Base-by-base conservation (phyloP, 139 green algal species). In the Trebouxia sp. region DNA sequence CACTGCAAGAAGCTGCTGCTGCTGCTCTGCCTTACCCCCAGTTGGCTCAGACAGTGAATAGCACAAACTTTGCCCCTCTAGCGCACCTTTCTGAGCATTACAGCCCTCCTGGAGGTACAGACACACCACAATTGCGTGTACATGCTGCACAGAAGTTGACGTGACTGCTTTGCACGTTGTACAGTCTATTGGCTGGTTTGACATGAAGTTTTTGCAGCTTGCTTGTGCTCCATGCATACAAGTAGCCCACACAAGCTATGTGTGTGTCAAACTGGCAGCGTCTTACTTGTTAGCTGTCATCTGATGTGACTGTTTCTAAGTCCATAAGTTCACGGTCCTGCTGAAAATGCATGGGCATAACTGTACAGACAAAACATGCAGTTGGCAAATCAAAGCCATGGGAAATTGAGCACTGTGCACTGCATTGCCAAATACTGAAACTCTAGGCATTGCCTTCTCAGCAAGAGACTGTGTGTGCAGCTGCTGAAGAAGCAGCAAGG, bases 71-170 rank as follows among this genome's bases (percentile, higher is more conserved):
- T 62, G 74, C 74, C 0, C 74, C 74, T n/a, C 45, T 47, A 28
- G 45, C 74, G 32, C 37, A 62, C 47, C 37, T 79, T 53, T 24
- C 74, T 45, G 74, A 79, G 45, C 74, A 79, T n/a, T 79, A 79
- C 47, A 79, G 74, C 47, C 74, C 74, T 38, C 74, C 74, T 15
- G 74, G 74, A 79, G 74, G 74, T 79, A 47, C 14, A 5, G 24
- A 10, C 37, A 24, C 42, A n/a, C 45, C 0, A n/a, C n/a, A n/a
- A n/a, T 6, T 41, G 26, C 43, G 6, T 55, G 39, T 58, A 3
- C 35, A 30, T 70, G 58, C 41, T 78, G 70, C 24, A 41, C 3
- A 0, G 1, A 6, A 37, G 15, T 42, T 9, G 17, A 42, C 6
- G 17, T 7, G 28, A 15, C 20, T 41, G 41, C 5, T 17, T 51